A percentile compares a stretch with the other conserved stretches of the same genome.
Conservation (phyloP, 202 grass and related monocot genomes). For the Zoysia matrella region DNA sequence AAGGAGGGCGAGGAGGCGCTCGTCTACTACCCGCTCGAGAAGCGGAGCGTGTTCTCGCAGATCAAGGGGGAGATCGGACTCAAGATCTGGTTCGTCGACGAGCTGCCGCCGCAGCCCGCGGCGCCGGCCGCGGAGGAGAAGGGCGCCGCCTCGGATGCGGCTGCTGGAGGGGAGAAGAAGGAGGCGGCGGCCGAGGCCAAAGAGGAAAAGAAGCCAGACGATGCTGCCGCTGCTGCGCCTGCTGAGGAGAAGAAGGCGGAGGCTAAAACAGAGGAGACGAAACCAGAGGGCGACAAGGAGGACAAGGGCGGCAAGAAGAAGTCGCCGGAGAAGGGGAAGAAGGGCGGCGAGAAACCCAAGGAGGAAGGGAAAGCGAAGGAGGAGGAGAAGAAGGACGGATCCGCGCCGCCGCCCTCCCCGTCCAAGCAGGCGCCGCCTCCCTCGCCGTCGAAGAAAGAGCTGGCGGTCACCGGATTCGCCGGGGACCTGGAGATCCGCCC, state of each 20-base stretch:
- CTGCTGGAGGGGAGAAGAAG: background rate
- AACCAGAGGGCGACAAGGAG: too few species aligned
- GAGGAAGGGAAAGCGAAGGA: constrained; percentile 55
- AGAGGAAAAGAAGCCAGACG: constrained; percentile 28
- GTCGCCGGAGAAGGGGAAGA: too few species aligned
- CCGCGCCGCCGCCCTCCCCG: constrained; percentile 39
- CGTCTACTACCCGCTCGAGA: constrained; percentile 91
- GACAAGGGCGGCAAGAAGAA: too few species aligned
- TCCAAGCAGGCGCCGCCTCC: constrained; percentile 44
- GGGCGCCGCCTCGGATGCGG: background rate
- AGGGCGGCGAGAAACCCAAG: constrained; percentile 57
- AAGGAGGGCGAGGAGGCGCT: constrained; percentile 68
- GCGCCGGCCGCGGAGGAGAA: constrained; percentile 19
- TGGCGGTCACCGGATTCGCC: constrained; percentile 43
- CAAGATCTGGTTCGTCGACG: constrained; percentile 85
- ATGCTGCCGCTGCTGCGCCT: too few species aligned
- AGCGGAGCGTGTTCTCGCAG: constrained; percentile 94
- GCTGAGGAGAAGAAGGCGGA: constrained; percentile 51
- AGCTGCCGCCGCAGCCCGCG: constrained; percentile 26
- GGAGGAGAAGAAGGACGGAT: constrained; percentile 52
- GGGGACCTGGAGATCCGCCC: constrained; percentile 88
- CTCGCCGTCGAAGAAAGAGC: constrained; percentile 66
- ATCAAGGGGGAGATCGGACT: constrained; percentile 96
- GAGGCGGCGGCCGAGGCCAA: constrained; percentile 25
- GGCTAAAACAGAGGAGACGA: too few species aligned